phyloP scores from a whole-genome alignment of 2,329 filamentous ascomycete species.

The Waltergamsia citrina region DNA sequence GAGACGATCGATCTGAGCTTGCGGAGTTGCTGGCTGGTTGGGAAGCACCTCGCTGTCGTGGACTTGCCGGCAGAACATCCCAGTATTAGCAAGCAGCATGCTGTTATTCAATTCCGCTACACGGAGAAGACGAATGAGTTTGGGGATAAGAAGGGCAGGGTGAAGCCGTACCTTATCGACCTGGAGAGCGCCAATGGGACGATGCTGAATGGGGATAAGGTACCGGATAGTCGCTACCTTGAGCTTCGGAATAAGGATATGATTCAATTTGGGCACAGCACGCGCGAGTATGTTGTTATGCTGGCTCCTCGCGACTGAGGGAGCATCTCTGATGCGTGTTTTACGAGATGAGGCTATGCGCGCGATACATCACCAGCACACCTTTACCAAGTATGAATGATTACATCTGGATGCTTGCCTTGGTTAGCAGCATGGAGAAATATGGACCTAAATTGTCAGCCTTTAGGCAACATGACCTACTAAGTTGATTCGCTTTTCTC shows the following conservation, averaged over 20 bases:
- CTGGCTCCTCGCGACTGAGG: constrained; percentile 43
- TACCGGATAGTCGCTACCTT: constrained; percentile 71
- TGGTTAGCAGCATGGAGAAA: too few species aligned
- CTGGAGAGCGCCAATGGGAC: constrained; percentile 92
- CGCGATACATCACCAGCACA: neutral
- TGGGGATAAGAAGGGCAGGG: constrained; percentile 70
- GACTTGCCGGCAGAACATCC: constrained; percentile 83
- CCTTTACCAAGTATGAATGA: too few species aligned
- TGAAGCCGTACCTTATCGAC: constrained; percentile 86
- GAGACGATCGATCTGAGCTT: constrained; percentile 70
- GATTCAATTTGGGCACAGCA: constrained; percentile 77
- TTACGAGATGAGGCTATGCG: too few species aligned
- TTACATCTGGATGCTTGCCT: too few species aligned
- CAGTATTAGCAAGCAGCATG: constrained; percentile 91
- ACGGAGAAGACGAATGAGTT: constrained; percentile 77
- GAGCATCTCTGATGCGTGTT: neutral
- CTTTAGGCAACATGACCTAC: too few species aligned
- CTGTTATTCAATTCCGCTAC: constrained; percentile 86
- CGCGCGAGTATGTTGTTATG: constrained; percentile 94
- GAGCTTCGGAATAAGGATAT: constrained; percentile 87
- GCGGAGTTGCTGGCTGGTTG: constrained; percentile 85
- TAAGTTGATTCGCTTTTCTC: too few species aligned
- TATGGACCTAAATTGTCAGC: too few species aligned
- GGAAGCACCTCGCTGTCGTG: constrained; percentile 69
- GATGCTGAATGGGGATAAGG: constrained; percentile 62